Conservation (phyloP, 257 asterid species). For the Ophiorrhiza pumila region DNA sequence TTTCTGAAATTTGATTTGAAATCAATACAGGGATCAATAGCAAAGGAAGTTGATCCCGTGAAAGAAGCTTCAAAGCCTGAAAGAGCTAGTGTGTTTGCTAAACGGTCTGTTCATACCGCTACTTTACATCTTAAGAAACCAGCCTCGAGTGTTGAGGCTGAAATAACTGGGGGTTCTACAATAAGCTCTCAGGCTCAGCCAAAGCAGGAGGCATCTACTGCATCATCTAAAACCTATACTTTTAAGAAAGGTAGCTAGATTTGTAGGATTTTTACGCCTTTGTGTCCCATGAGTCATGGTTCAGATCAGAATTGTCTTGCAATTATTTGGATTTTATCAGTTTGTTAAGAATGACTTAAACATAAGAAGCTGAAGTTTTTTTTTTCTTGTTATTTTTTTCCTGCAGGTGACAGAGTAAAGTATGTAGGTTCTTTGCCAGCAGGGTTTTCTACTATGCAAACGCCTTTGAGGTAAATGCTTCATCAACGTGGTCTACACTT, state of each 20-base stretch:
- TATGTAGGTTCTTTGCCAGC: conserved; percentile 57
- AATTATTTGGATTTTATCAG: background rate
- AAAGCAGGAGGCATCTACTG: conserved; percentile 82
- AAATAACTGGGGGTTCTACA: conserved; percentile 55
- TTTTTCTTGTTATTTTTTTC: conserved; percentile 7
- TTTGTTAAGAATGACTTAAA: background rate
- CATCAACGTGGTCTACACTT: background rate
- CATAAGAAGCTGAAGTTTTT: background rate
- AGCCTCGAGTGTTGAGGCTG: conserved; percentile 71
- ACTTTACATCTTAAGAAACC: conserved; percentile 65
- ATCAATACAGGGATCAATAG: conserved; percentile 52
- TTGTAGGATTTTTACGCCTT: background rate
- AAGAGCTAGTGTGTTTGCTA: conserved; percentile 55
- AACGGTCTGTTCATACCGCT: conserved; percentile 50
- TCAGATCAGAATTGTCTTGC: background rate
- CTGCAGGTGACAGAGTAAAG: conserved; percentile 79
- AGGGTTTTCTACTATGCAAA: conserved; percentile 48
- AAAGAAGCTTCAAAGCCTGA: conserved; percentile 70
- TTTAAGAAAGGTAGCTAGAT: conserved; percentile 60
- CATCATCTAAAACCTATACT: conserved; percentile 58
- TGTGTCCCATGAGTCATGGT: background rate
- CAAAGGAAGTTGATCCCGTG: conserved; percentile 56
- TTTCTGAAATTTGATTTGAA: background rate
- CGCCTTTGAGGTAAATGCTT: conserved; percentile 50
- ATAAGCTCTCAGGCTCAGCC: conserved; percentile 56